These are phyloP conservation scores for Coemansia sp. DNA, from an alignment of 192 early-diverging fungal genomes.

Conservation along the genomic window DNA sequence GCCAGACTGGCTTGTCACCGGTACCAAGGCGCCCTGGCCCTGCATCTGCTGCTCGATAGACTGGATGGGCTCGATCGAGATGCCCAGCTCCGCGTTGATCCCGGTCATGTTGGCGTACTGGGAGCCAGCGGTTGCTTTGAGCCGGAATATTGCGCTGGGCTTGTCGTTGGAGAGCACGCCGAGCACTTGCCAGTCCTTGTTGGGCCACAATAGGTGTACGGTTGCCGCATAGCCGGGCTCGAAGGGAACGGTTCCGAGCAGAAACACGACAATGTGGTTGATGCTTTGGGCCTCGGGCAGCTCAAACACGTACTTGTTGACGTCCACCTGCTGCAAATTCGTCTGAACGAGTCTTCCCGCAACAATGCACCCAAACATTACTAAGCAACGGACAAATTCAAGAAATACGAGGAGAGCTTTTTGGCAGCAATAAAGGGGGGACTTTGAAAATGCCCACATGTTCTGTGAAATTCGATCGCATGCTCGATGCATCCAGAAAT, in stretches of 20 bases:
- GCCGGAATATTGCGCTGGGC: slow-evolving; percentile 76
- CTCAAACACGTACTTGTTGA: slow-evolving; percentile 87
- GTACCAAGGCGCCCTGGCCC: slow-evolving; percentile 27
- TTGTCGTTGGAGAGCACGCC: slow-evolving; percentile 82
- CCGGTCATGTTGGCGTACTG: slow-evolving; percentile 9
- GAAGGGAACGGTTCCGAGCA: slow-evolving; percentile 82
- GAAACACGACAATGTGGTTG: slow-evolving; percentile 95
- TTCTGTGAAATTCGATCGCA: slow-evolving; percentile 8
- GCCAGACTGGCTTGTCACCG: slow-evolving; percentile 10
- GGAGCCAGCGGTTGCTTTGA: slow-evolving; percentile 35
- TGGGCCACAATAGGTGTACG: slow-evolving; percentile 89
- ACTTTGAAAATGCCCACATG: background rate
- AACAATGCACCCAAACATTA: slow-evolving; percentile 91
- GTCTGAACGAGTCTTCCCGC: slow-evolving; percentile 90
- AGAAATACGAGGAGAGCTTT: background rate
- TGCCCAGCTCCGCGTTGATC: slow-evolving; percentile 74
- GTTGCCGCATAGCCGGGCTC: slow-evolving; percentile 89
- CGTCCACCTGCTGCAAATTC: slow-evolving; percentile 84
- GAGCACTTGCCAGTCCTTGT: slow-evolving; percentile 72
- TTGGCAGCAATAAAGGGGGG: background rate
- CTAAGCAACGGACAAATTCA: too few relatives aligned
- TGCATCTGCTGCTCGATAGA: slow-evolving; percentile 60
- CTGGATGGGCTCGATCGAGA: slow-evolving; percentile 86
- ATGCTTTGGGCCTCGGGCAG: slow-evolving; percentile 77
- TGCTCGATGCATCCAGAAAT: too few relatives aligned